Percentiles rank a stretch among this genome's conserved stretches.
These are phyloP conservation scores for Russula foetens DNA, from an alignment of 768 basidiomycete species.

Conservation along the genomic window DNA sequence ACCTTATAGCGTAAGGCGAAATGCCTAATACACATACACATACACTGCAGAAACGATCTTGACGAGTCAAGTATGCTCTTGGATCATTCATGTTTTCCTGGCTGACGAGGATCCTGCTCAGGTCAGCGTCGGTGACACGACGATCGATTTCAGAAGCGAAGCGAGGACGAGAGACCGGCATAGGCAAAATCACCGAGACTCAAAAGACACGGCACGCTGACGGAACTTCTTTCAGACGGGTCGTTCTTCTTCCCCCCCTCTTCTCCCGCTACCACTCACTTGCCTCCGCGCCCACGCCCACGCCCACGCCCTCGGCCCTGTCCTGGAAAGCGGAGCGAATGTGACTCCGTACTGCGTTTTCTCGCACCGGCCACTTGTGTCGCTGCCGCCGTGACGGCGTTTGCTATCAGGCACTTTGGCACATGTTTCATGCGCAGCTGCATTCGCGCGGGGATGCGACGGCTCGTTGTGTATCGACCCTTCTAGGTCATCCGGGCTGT, in stretches of 20 bases:
- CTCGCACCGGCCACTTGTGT: conserved; percentile 22
- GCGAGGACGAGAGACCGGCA: background rate
- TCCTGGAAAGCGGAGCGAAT: conserved; percentile 62
- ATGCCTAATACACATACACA: no score
- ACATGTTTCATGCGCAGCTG: conserved; percentile 96
- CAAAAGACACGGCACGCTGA: background rate
- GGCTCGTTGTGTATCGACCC: conserved; percentile 93
- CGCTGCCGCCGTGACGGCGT: conserved; percentile 54
- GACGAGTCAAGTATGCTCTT: no score
- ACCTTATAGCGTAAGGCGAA: no score
- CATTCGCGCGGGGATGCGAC: conserved; percentile 77
- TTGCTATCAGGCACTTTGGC: conserved; percentile 85
- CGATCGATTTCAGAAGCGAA: no score
- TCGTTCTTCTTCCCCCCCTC: conserved; percentile 64
- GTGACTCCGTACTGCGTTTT: conserved; percentile 29
- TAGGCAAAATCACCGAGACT: background rate
- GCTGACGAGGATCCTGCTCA: no score
- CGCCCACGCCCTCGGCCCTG: conserved; percentile 49
- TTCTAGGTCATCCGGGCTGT: conserved; percentile 89
- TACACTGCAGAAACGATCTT: no score
- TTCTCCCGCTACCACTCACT: conserved; percentile 27
- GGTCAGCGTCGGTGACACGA: no score
- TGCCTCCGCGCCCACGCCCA: conserved; percentile 36
- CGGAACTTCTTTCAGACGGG: conserved; percentile 71
- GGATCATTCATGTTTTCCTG: no score